Percentiles rank a stretch among this genome's conserved stretches.
Evolutionary conservation across 2,329 filamentous ascomycete genomes (phyloP).

Genomic region (Beauveria rudraprayagi): DNA sequence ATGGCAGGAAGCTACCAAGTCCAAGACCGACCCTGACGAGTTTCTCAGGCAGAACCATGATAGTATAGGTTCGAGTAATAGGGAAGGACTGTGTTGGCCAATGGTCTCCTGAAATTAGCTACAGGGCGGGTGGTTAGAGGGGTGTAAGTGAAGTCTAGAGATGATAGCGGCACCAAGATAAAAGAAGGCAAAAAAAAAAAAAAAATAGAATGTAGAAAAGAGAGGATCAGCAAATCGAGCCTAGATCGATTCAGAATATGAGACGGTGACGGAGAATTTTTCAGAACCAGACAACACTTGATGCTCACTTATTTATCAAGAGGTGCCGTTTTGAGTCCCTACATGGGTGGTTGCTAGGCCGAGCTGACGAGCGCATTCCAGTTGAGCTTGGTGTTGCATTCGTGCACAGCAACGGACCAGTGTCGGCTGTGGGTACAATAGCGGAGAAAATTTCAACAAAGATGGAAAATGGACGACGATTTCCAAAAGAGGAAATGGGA

Average conservation of each 20-base stretch:
- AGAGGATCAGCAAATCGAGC: not conserved
- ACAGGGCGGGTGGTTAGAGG: too few relatives aligned
- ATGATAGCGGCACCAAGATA: too few relatives aligned
- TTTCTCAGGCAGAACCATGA: conserved; percentile 16
- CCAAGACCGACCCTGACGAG: conserved; percentile 13
- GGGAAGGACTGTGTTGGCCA: not conserved
- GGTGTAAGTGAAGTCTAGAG: not conserved
- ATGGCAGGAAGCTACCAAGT: conserved; percentile 3
- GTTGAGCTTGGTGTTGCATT: not conserved
- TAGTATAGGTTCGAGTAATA: conserved; percentile 11
- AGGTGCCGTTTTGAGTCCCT: conserved; percentile 3
- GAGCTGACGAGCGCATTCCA: conserved; percentile 28
- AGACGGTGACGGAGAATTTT: not conserved
- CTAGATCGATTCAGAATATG: not conserved
- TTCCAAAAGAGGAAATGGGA: not conserved
- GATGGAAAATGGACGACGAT: not conserved
- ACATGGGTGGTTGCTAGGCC: conserved; percentile 13
- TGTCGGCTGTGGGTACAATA: not conserved
- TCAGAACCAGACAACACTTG: not conserved
- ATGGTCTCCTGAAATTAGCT: not conserved
- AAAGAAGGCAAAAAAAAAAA: not conserved
- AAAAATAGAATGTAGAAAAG: not conserved
- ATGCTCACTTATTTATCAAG: conserved; percentile 16
- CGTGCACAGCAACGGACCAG: not conserved
- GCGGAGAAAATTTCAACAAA: not conserved